Percentiles rank a stretch among this genome's conserved stretches.
phyloP scores from a whole-genome alignment of 257 asterid genomes.

The Petrea volubilis region DNA sequence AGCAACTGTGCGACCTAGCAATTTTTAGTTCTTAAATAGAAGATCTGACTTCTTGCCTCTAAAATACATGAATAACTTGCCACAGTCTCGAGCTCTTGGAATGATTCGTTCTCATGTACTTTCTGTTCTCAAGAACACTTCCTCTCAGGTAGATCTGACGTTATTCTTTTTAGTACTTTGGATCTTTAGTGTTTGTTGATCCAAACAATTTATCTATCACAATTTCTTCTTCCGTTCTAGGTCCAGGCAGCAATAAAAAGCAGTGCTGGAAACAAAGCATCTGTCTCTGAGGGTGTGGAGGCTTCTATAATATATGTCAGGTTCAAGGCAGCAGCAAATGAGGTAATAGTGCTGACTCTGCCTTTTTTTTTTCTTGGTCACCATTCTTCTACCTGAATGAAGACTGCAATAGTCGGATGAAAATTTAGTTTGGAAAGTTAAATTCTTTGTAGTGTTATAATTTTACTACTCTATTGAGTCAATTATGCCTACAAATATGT shows the following conservation, averaged over 20 bases:
- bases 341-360: constrained; percentile 48
- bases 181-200: constrained; percentile 19
- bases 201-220: constrained; percentile 16
- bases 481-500: constrained; percentile 17
- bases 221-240: constrained; percentile 38
- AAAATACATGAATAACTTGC: constrained; percentile 18
- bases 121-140: constrained; percentile 81
- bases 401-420: constrained; percentile 4
- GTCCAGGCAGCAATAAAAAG: constrained; percentile 81
- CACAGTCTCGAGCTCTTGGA: constrained; percentile 96
- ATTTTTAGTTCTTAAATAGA: constrained; percentile 14
- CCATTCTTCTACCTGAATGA: constrained; percentile 16
- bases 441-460: constrained; percentile 15
- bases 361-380: constrained; percentile 7
- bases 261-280: constrained; percentile 68
- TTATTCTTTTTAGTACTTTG: constrained; percentile 17
- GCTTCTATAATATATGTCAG: constrained; percentile 92
- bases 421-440: not conserved
- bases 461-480: constrained; percentile 9
- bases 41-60: constrained; percentile 23
- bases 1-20: constrained; percentile 3
- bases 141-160: constrained; percentile 75
- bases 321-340: constrained; percentile 97
- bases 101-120: constrained; percentile 91
- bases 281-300: constrained; percentile 92